Base-by-base conservation (phyloP, 1,284 basidiomycete species). In the Blastosporella zonata region DNA sequence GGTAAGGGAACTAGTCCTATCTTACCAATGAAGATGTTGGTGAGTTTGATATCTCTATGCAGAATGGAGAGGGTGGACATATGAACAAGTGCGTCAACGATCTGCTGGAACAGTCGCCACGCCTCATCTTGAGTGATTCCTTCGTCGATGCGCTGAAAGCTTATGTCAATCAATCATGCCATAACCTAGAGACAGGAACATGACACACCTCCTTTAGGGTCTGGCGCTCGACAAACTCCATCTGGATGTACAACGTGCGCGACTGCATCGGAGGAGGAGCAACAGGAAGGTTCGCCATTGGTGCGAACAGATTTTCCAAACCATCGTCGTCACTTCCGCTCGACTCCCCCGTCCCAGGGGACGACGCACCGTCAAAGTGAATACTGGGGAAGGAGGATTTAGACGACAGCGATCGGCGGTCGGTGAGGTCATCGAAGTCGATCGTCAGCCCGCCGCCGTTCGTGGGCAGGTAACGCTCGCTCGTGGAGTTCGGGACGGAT, bases 1-100 rank as follows among this genome's bases (percentile, higher is more conserved):
- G 39, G 42, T 17, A 21, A 41, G 28, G 25, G 15, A 27, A 34
- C 45, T 20, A 43, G 20, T 33, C 60, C 75, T 7, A 17, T 35
- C 34, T 42, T 55, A 89, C 88, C 89, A 42, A 96, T 90, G 63
- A 96, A 91, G 53, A 96, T 93, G 59, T 96, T 96, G 0, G 88
- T 90, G 12, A 92, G 72, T 64, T 96, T 97, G 65, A 96, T 89
- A 64, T 97, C 95, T 40, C 95, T 79, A 69, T 97, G 94, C 22
- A 97, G 66, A 57, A 98, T 95, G 21, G 90, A 90, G 40, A 92
- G 74, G 22, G 82, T 84, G 12, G 89, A 84, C 81, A 97, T 94
- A 59, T 97, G 92, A 0, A 90, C 87, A 2, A 98, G 74, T 0
- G 94, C 95, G 55, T 97, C 93, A n/a, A 97, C 68, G 45, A 96